These are phyloP conservation scores for Dendrothele bispora DNA, from an alignment of 768 basidiomycete genomes.

Conservation along the genomic window DNA sequence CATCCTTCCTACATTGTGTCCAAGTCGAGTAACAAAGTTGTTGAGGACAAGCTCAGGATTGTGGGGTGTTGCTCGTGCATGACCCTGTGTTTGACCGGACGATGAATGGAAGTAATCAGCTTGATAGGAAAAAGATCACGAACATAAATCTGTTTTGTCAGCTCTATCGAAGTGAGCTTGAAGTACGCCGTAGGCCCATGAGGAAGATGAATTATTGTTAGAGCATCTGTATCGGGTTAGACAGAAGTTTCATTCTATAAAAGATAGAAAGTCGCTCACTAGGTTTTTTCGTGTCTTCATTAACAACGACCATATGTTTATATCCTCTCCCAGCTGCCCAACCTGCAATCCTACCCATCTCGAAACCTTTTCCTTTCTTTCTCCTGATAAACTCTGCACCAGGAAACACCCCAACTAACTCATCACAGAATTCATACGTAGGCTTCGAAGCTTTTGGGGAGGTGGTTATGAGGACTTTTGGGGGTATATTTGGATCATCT, in stretches of 20 bases:
- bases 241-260: neutral
- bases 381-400: conserved; percentile 87
- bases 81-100: conserved; percentile 66
- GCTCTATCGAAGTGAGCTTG: conserved; percentile 85
- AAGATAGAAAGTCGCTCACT: conserved; percentile 54
- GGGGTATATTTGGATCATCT: conserved; percentile 69
- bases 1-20: conserved; percentile 90
- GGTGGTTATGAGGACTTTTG: conserved; percentile 90
- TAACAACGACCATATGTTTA: conserved; percentile 87
- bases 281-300: conserved; percentile 92
- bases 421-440: conserved; percentile 93
- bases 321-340: conserved; percentile 93
- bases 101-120: neutral
- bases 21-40: conserved; percentile 90
- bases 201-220: conserved; percentile 90
- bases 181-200: conserved; percentile 94
- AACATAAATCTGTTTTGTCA: conserved; percentile 85
- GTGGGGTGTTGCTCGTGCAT: conserved; percentile 90
- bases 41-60: conserved; percentile 95
- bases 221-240: conserved; percentile 63
- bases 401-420: conserved; percentile 85
- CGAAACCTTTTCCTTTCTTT: conserved; percentile 88
- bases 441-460: conserved; percentile 84
- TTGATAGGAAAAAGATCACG: conserved; percentile 20
- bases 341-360: conserved; percentile 85